Evolutionary conservation across 306 rosid genomes (phyloP), one percentile per base, ranked within the genome.

Genomic region (Sechiopsis laciniata): DNA sequence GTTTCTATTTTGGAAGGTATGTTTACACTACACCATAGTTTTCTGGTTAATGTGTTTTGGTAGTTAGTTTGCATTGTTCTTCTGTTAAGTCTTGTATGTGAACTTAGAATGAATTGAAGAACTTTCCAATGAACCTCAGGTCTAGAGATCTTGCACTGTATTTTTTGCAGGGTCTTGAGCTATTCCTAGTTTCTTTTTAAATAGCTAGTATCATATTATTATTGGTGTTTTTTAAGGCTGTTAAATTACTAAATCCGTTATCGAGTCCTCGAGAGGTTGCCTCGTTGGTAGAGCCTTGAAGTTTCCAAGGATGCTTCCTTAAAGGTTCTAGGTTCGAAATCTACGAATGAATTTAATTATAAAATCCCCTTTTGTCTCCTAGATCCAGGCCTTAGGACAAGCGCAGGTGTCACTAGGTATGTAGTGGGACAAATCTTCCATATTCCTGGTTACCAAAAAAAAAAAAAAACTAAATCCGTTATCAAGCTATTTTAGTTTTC

Each of bases 51-150:
- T 26, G 2, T 26, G 29, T 26, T 26, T 1, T 64, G 21, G 69
- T 65, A 42, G 5, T 64, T 61, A 26, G 48, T 63, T 35, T 26
- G 51, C 51, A 7, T n/a, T 32, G 8, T 37, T 40, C 16, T 64
- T 64, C 14, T 37, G 51, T n/a, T 35, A 14, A 37, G 52, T 37
- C 1, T 64, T 32, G 21, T 63, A 15, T 35, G 70, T 63, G 70
- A 62, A 63, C 20, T 63, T 29, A 8, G 51, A 63, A 35, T 35
- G 50, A 63, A n/a, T 35, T 63, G 70, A 63, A 63, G 21, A 63
- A 17, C 12, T 35, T 13, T 63, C n/a, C 22, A 63, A 63, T 35
- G 70, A 63, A 48, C 50, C 7, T 62, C 69, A 62, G 32, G 13
- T 63, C 17, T 16, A 19, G 22, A 40, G 71, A 40, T 37, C 26